These are phyloP conservation scores for Rutstroemia sp. DNA, from an alignment of 2,329 filamentous ascomycete genomes.

Conservation along the genomic window DNA sequence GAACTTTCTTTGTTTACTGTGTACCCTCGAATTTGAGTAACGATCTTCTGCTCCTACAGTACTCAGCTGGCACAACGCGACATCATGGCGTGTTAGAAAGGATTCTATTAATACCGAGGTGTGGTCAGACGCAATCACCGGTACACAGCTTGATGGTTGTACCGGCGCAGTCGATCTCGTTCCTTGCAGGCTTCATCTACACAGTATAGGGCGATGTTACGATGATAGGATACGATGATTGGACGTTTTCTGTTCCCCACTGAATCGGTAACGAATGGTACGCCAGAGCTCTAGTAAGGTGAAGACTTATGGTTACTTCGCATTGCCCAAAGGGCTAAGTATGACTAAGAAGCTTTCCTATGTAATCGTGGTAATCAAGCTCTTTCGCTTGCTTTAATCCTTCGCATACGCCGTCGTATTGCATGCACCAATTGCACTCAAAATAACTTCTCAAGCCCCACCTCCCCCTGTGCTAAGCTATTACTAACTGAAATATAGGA, in stretches of 20 bases:
- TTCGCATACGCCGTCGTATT: too few relatives aligned
- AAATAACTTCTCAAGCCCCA: neutral
- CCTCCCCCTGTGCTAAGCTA: neutral
- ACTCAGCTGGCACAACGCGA: neutral
- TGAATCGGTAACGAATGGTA: neutral
- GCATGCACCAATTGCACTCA: neutral
- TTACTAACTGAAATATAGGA: too few relatives aligned
- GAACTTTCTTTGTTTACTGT: neutral
- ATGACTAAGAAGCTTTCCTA: too few relatives aligned
- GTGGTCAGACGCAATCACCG: neutral
- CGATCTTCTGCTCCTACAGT: neutral
- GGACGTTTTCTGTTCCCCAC: neutral
- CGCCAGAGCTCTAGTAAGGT: too few relatives aligned
- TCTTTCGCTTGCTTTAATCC: neutral
- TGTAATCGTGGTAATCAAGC: neutral
- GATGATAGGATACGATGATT: neutral
- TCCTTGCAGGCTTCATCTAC: neutral
- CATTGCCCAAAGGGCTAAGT: neutral
- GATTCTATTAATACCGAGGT: slow-evolving; percentile 2
- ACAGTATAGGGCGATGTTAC: neutral
- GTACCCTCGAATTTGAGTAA: too few relatives aligned
- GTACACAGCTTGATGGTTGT: neutral
- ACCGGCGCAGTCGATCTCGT: neutral
- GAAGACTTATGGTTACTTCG: too few relatives aligned
- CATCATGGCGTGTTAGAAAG: neutral